Conservation (phyloP, 2,329 filamentous ascomycete species). For the Neodidymelliopsis sp. region DNA sequence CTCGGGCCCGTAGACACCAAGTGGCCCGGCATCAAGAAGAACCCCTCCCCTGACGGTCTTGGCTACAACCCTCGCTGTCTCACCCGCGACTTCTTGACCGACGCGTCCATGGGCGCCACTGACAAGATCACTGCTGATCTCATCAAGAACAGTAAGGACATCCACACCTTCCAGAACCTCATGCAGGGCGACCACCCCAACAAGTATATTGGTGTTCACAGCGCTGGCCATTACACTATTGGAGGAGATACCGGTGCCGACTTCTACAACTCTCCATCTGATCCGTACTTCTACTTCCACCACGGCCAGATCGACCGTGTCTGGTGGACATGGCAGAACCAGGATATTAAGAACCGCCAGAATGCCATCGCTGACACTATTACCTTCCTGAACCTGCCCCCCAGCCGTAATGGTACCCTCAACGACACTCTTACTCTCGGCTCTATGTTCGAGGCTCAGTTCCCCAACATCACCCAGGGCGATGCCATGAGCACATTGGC, state of each 20-base stretch:
- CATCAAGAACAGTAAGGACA: conserved; percentile 31
- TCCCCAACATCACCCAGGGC: conserved; percentile 10
- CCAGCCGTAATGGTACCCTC: conserved; percentile 56
- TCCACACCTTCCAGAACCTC: conserved; percentile 46
- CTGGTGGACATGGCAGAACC: conserved; percentile 62
- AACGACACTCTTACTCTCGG: conserved; percentile 53
- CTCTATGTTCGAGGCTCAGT: conserved; percentile 43
- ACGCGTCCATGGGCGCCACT: conserved; percentile 30
- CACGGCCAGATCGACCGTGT: conserved; percentile 58
- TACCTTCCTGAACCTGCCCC: conserved; percentile 55
- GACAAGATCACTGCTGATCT: conserved; percentile 34
- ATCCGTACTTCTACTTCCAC: conserved; percentile 58
- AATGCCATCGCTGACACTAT: conserved; percentile 54
- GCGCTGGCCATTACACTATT: conserved; percentile 55
- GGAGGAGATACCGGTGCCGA: conserved; percentile 56
- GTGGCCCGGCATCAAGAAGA: conserved; percentile 36
- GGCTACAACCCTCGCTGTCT: conserved; percentile 51
- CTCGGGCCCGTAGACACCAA: conserved; percentile 58
- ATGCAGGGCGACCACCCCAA: conserved; percentile 49
- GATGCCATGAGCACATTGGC: conserved; percentile 54
- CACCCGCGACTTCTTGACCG: conserved; percentile 45
- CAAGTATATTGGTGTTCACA: conserved; percentile 52
- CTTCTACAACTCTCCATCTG: conserved; percentile 54
- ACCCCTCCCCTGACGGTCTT: conserved; percentile 41
- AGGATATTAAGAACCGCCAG: conserved; percentile 49